Conservation (phyloP, 2,329 filamentous ascomycete species). For the Cucurbitaria berberidis region DNA sequence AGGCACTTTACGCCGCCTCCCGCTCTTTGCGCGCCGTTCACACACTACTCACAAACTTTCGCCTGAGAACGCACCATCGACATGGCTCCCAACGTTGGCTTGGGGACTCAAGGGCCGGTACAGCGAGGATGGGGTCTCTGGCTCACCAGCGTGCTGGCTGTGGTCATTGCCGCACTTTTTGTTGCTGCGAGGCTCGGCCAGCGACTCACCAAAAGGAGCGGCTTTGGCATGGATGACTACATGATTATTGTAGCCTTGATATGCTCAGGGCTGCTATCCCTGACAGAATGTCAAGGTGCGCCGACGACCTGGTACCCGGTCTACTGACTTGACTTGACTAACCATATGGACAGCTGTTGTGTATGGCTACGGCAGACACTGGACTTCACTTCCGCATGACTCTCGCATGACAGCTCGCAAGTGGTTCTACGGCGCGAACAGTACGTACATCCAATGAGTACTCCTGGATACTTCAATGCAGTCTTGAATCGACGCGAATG, state of each 20-base stretch:
- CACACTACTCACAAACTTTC: not conserved
- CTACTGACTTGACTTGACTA: not conserved
- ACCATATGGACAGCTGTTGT: constrained; percentile 24
- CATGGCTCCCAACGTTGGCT: constrained; percentile 30
- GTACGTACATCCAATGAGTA: constrained; percentile 2
- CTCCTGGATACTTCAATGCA: not conserved
- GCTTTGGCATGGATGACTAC: constrained; percentile 30
- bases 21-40: not conserved
- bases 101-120: constrained; percentile 27
- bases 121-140: constrained; percentile 31
- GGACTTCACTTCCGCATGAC: constrained; percentile 15
- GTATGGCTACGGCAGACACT: constrained; percentile 29
- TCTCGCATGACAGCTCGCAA: constrained; percentile 25
- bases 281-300: constrained; percentile 35
- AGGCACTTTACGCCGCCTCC: not conserved
- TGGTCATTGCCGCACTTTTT: constrained; percentile 24
- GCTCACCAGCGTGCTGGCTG: constrained; percentile 30
- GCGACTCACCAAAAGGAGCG: constrained; percentile 20
- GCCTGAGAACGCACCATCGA: not conserved
- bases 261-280: constrained; percentile 23
- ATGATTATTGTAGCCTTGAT: constrained; percentile 29
- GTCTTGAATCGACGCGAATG: too few relatives aligned
- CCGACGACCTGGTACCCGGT: not conserved
- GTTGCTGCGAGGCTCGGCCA: constrained; percentile 25
- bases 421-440: constrained; percentile 42